Evolutionary conservation across 73 alveolate species (phyloP), one percentile per base, ranked within the genome.

Genomic region (Stentor roeselii): DNA sequence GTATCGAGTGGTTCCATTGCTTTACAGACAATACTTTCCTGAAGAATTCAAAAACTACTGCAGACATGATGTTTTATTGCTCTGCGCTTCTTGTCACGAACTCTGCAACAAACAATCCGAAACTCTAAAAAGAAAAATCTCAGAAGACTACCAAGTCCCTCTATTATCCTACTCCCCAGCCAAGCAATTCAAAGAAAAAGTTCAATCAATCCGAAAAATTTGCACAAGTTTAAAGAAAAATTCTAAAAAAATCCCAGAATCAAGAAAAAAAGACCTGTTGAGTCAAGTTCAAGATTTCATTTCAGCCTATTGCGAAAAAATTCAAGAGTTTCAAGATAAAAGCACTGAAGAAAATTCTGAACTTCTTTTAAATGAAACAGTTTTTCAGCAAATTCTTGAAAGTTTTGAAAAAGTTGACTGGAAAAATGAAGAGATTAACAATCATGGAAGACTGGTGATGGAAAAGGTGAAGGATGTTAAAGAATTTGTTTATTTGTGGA

Each of bases 1-100:
- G 85, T 91, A 88, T 85, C 98, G 92, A 78, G 93, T 95, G 36
- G 87, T 95, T 15, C 99, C 99, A 40, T 39, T 94, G 42, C 39
- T 94, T 32, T 95, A 92, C 83, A 91, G 98, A 84, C 83, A 88
- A 42, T 86, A 84, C 82, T 92, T 97, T 86, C 99, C 99, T 2
- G 96, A 88, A 76, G 90, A 94, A 78, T 90, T 87, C 82, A 97
- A 97, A 90, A 82, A 95, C 59, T 99, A 97, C 75, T 89, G 98
- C 84, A 91, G 98, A 39, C 99, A 97, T 87, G 99, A 97, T 90
- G 97, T 97, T 32, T 96, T 94, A 27, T 86, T 96, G 30, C 87
- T 97, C 76, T 97, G 99, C 83, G 90, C 94, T 60, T 76, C 88
- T 58, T 96, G 99, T 82, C 99, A 97, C 84, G 98, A 97, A 82